Base-by-base conservation (phyloP, 2,329 filamentous ascomycete genomes). In the Penicillium crustosum region DNA sequence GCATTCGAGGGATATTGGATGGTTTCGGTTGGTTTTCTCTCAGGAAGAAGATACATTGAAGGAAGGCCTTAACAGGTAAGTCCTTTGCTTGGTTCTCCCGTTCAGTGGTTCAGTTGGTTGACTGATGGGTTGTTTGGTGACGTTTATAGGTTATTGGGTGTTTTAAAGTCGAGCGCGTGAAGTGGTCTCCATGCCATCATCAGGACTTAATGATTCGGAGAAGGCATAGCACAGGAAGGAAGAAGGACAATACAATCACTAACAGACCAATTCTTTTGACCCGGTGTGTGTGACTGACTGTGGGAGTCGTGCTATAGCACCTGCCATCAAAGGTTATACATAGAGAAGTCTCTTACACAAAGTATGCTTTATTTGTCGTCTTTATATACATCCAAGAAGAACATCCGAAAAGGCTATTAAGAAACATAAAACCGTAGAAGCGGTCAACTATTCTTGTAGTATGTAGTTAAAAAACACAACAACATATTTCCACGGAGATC, bases 1-100 rank as follows among this genome's bases (percentile, higher is more conserved):
- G 60, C 70, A 74, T 48, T 74, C 75, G 0, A 76, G 76, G 21
- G 68, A 76, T 52, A 71, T 77, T 0, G 83, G 84, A 0, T 83
- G 79, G 77, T 86, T 85, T 60, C 70, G 84, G 2, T 47, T 86
- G 19, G 79, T 86, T 0, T 86, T 81, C 57, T 73, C 74, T 2
- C 64, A 77, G 25, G 68, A 75, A 10, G 70, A 71, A 47, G 61
- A 67, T 13, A 63, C 69, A 27, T 52, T 80, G 33, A 63, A 69
- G 21, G 72, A 76, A 61, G 76, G 78, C 6, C 53, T 74, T 41
- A 60, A 60, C 42, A 73, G 71, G 71, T 72, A 42, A 60, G 61
- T 60, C 27, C 5, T 38, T 29, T 49, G 15, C 13, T 49, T 54
- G 4, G 8, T 21, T 25, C 19, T 33, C 2, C 13, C 33, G 4